Percentiles rank a stretch among this genome's conserved stretches.
Conservation (phyloP, 768 basidiomycete species). For the Candolleomyces aberdarensis region DNA sequence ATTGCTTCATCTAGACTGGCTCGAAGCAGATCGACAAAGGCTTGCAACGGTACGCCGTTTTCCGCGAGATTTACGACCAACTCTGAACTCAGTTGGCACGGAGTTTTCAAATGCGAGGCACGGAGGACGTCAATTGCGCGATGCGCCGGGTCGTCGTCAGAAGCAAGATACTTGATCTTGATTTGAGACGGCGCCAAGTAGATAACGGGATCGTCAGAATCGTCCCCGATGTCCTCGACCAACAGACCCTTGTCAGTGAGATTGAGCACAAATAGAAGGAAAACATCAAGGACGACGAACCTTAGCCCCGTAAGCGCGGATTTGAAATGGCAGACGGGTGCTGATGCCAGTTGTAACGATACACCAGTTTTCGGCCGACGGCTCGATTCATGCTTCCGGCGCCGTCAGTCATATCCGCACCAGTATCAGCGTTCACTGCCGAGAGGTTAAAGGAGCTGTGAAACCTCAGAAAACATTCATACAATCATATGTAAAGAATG, state of each 20-base stretch:
- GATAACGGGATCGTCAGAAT: constrained; percentile 21
- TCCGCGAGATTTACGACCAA: constrained; percentile 62
- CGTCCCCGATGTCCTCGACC: constrained; percentile 27
- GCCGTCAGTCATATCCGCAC: constrained; percentile 55
- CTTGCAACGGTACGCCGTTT: constrained; percentile 49
- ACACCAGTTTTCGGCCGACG: constrained; percentile 30
- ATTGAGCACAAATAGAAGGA: not conserved
- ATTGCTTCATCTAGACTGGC: constrained; percentile 32
- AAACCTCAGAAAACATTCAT: not conserved
- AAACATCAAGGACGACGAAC: constrained; percentile 19
- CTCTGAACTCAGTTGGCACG: constrained; percentile 49
- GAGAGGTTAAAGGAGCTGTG: not conserved
- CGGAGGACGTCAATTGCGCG: constrained; percentile 54
- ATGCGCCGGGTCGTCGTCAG: constrained; percentile 35
- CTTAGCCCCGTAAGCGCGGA: constrained; percentile 48
- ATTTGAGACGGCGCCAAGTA: constrained; percentile 40
- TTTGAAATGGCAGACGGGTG: constrained; percentile 50
- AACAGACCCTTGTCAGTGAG: constrained; percentile 33
- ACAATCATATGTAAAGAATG: not conserved
- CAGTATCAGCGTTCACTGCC: constrained; percentile 12
- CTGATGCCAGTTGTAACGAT: constrained; percentile 31
- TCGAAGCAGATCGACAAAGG: constrained; percentile 40
- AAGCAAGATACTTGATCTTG: constrained; percentile 40
- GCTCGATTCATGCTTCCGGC: constrained; percentile 44
- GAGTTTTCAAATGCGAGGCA: constrained; percentile 42